Conservation (phyloP, 2,329 filamentous ascomycete genomes). For the Sporothrix phasma region DNA sequence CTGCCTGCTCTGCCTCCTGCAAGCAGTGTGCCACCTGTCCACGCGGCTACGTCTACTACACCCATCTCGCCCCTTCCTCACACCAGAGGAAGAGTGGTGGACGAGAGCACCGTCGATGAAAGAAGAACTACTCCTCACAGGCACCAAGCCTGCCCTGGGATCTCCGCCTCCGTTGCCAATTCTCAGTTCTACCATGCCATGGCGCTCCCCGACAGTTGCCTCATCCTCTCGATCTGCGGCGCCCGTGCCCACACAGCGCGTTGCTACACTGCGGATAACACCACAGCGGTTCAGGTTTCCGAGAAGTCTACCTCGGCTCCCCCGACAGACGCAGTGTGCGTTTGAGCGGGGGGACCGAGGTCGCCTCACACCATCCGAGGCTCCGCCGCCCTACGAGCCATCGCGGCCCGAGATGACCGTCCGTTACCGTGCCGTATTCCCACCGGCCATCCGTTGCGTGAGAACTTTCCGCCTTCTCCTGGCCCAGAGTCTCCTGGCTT, state of each 20-base stretch:
- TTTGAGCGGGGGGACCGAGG: constrained; percentile 16
- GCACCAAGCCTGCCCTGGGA: constrained; percentile 14
- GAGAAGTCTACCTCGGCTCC: background rate
- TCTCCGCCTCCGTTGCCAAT: constrained; percentile 16
- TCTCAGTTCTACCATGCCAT: constrained; percentile 13
- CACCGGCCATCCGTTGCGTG: constrained; percentile 40
- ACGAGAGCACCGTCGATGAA: constrained; percentile 23
- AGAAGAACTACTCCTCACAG: background rate
- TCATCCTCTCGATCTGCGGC: constrained; percentile 24
- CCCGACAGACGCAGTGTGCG: background rate
- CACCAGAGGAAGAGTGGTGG: constrained; percentile 31
- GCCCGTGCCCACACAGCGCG: constrained; percentile 8
- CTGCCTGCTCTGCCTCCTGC: constrained; percentile 5
- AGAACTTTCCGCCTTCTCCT: constrained; percentile 46
- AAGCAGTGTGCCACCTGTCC: background rate
- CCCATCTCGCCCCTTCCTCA: background rate
- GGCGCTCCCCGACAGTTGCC: constrained; percentile 17
- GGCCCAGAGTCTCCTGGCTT: constrained; percentile 54
- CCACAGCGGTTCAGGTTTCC: background rate
- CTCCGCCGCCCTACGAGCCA: constrained; percentile 48
- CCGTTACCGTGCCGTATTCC: constrained; percentile 49
- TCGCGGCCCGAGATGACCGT: constrained; percentile 30
- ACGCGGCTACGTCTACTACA: background rate
- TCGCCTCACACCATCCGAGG: constrained; percentile 26
- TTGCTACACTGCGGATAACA: background rate